Evolutionary conservation across 495 filamentous ascomycete genomes (phyloP).

Genomic region (Pyrenula aspistea): DNA sequence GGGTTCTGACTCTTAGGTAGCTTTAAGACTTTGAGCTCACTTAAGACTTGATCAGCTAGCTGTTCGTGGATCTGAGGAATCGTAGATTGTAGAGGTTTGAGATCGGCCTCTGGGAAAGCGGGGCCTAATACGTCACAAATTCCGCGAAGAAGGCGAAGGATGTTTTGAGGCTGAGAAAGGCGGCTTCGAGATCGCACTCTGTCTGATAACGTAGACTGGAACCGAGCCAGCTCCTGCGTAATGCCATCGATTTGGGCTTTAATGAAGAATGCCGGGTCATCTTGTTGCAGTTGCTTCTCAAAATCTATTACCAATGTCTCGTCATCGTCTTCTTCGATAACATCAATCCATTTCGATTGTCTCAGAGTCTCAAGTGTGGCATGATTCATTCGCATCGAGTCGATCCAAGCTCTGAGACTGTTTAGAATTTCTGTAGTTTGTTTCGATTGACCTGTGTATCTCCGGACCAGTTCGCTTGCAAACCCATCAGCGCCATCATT

Average conservation of each 20-base stretch:
- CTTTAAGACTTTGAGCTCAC: conserved; percentile 4
- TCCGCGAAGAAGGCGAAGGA: conserved; percentile 61
- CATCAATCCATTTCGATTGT: conserved; percentile 62
- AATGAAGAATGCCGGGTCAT: conserved; percentile 58
- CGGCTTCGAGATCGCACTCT: conserved; percentile 30
- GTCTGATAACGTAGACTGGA: conserved; percentile 42
- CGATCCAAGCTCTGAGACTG: conserved; percentile 57
- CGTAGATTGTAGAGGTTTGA: conserved; percentile 26
- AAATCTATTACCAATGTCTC: conserved; percentile 23
- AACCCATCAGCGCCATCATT: conserved; percentile 45
- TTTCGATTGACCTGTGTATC: conserved; percentile 53
- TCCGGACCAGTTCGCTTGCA: conserved; percentile 36
- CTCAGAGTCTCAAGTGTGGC: conserved; percentile 53
- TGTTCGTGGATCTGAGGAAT: conserved; percentile 47
- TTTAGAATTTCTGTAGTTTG: conserved; percentile 45
- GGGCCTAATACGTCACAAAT: conserved; percentile 54
- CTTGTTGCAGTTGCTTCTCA: conserved; percentile 49
- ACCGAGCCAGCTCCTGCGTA: conserved; percentile 38
- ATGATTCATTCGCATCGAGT: conserved; percentile 45
- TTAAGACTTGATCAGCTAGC: conserved; percentile 28
- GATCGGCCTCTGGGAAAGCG: conserved; percentile 20
- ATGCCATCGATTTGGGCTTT: conserved; percentile 47
- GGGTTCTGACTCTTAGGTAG: conserved; percentile 1
- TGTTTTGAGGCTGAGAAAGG: conserved; percentile 37
- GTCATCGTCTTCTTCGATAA: conserved; percentile 49